phyloP scores from a whole-genome alignment of 371 early-diverging fungal species.

The Mucor sp. region DNA sequence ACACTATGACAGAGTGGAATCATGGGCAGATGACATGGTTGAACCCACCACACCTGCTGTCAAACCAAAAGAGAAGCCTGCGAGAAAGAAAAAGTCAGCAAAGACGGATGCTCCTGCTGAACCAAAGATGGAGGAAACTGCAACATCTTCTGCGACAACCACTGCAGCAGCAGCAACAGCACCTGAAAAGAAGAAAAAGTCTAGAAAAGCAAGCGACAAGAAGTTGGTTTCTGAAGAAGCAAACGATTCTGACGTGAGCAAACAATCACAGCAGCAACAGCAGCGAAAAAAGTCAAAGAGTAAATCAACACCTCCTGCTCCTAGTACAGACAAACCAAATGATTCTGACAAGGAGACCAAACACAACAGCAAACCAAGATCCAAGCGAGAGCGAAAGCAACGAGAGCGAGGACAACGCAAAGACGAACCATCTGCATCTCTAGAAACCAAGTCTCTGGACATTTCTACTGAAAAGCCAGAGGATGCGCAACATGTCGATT shows the following conservation, averaged over 20 bases:
- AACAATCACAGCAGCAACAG: background rate
- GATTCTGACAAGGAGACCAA: background rate
- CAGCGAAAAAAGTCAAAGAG: background rate
- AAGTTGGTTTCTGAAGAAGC: background rate
- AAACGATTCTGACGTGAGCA: background rate
- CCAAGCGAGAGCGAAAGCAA: slow-evolving; percentile 1
- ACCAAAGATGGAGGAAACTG: background rate
- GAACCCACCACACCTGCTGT: background rate
- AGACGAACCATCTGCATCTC: background rate
- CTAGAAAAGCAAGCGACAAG: background rate
- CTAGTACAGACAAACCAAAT: background rate
- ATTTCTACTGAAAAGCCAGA: background rate
- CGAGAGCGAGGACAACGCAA: slow-evolving; percentile 1
- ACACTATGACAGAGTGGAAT: no score
- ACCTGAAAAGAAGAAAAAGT: background rate
- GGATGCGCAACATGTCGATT: background rate
- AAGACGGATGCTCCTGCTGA: background rate
- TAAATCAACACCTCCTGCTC: background rate
- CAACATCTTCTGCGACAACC: background rate
- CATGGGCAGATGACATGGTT: background rate
- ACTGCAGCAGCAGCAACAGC: background rate
- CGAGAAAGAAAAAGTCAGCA: background rate
- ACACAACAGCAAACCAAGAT: background rate
- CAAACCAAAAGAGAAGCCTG: background rate
- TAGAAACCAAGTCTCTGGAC: background rate